phyloP scores from a whole-genome alignment of 371 early-diverging fungal genomes.

The Mycotypha africana region DNA sequence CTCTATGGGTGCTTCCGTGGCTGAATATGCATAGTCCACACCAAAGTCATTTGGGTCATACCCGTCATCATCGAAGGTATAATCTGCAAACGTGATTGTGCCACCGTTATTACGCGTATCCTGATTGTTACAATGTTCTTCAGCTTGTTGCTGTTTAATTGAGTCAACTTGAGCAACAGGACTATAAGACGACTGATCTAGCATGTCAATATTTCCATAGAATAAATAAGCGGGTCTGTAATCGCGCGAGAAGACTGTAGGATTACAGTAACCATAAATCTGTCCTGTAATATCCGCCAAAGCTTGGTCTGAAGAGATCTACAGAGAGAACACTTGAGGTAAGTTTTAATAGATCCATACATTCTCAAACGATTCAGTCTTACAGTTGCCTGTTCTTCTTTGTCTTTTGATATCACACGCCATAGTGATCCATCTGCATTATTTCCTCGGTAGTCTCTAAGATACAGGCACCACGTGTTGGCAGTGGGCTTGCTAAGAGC shows the following conservation, averaged over 20 bases:
- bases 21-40: too few species aligned
- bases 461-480: conserved; percentile 30
- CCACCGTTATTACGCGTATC: conserved; percentile 1
- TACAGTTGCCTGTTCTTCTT: conserved; percentile 1
- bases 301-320: conserved; percentile 20
- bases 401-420: conserved; percentile 22
- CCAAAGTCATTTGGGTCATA: background rate
- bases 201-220: conserved; percentile 23
- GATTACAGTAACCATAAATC: background rate
- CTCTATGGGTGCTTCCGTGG: conserved; percentile 6
- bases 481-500: too few species aligned
- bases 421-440: conserved; percentile 23
- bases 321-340: background rate
- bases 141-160: too few species aligned
- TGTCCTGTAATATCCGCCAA: conserved; percentile 18
- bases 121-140: background rate
- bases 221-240: conserved; percentile 39
- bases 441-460: conserved; percentile 27
- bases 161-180: too few species aligned
- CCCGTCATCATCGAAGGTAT: conserved; percentile 27
- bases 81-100: conserved; percentile 31
- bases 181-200: conserved; percentile 1
- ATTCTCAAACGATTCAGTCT: too few species aligned
- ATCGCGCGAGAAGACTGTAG: conserved; percentile 11
- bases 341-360: too few species aligned